Conservation (phyloP, 2,329 filamentous ascomycete species). For the Raffaelea ambrosiae region DNA sequence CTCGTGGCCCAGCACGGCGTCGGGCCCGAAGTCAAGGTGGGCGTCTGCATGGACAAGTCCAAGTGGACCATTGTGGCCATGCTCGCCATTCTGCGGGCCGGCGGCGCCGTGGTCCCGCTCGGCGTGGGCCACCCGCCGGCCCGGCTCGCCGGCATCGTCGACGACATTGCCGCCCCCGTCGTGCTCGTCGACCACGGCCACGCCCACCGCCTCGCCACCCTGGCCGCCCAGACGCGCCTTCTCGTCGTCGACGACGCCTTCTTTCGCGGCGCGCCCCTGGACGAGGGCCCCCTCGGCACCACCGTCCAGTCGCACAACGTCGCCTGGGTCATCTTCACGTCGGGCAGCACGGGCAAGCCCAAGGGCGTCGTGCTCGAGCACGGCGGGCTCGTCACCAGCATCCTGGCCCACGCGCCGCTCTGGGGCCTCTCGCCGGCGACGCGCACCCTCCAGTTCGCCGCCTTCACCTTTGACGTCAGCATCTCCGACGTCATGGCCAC, state of each 20-base stretch:
- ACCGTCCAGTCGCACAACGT: not conserved
- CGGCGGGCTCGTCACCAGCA: constrained; percentile 44
- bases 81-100: constrained; percentile 51
- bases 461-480: constrained; percentile 7
- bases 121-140: constrained; percentile 32
- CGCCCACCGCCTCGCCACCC: not conserved
- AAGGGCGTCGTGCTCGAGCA: constrained; percentile 53
- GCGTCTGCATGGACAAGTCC: constrained; percentile 62
- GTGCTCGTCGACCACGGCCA: not conserved
- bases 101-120: constrained; percentile 41
- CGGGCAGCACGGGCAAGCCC: constrained; percentile 49
- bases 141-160: constrained; percentile 11
- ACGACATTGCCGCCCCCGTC: not conserved
- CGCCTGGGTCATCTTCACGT: constrained; percentile 29
- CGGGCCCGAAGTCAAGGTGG: constrained; percentile 46
- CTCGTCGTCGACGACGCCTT: not conserved
- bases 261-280: not conserved
- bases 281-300: no score
- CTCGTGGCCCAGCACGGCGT: constrained; percentile 36
- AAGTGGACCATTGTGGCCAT: constrained; percentile 60
- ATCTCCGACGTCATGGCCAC: constrained; percentile 27
- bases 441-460: not conserved
- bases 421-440: not conserved
- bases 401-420: constrained; percentile 22
- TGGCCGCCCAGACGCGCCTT: not conserved